Percentiles rank a stretch among this genome's conserved stretches.
phyloP scores from a whole-genome alignment of 768 basidiomycete species.

The Saitozyma sp. region DNA sequence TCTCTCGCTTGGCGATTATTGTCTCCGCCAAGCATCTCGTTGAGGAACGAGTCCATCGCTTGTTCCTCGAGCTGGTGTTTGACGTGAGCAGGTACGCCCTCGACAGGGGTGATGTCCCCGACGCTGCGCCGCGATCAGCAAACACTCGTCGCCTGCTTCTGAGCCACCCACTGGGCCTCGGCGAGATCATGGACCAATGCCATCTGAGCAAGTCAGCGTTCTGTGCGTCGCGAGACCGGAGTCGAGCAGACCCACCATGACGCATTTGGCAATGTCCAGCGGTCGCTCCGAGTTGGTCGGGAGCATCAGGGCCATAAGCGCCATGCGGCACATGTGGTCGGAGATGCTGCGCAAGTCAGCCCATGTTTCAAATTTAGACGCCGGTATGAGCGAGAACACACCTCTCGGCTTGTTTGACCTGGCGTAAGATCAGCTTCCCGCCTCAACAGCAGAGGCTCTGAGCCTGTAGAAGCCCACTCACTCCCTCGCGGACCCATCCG shows the following conservation, averaged over 20 bases:
- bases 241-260: slow-evolving; percentile 39
- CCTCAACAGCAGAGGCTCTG: neutral
- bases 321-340: slow-evolving; percentile 94
- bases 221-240: neutral
- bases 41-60: slow-evolving; percentile 85
- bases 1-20: slow-evolving; percentile 47
- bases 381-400: slow-evolving; percentile 1
- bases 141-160: neutral
- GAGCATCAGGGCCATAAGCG: slow-evolving; percentile 83
- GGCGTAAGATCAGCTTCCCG: neutral
- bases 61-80: slow-evolving; percentile 67
- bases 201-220: slow-evolving; percentile 70
- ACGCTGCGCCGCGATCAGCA: slow-evolving; percentile 57
- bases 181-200: slow-evolving; percentile 90
- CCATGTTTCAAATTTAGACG: neutral
- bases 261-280: slow-evolving; percentile 52
- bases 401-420: slow-evolving; percentile 19
- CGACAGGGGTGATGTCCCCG: slow-evolving; percentile 88
- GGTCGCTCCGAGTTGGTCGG: slow-evolving; percentile 73
- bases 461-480: slow-evolving; percentile 49
- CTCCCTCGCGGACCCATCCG: slow-evolving; percentile 86
- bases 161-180: slow-evolving; percentile 69
- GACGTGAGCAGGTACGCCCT: slow-evolving; percentile 77
- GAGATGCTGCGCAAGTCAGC: slow-evolving; percentile 64
- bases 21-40: slow-evolving; percentile 70